phyloP scores from a whole-genome alignment of 345 rosid species.

The Corymbia maculata region DNA sequence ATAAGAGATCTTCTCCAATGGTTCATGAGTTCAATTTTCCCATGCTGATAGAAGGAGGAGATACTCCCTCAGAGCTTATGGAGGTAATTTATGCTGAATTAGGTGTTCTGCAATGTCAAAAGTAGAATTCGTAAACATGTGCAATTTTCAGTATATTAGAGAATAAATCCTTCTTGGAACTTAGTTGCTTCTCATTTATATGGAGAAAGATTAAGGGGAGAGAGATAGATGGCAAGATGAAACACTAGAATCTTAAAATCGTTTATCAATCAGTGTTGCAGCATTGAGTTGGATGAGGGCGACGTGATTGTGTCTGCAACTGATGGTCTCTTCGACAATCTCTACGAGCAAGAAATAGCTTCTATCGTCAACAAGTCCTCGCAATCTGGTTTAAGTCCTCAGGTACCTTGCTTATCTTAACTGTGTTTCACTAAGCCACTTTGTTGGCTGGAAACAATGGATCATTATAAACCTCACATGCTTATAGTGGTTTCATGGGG shows the following conservation, averaged over 20 bases:
- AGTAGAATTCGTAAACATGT: neutral
- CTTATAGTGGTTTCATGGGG: neutral
- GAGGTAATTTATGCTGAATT: slow-evolving; percentile 29
- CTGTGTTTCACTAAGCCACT: neutral
- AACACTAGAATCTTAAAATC: neutral
- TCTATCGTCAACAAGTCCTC: slow-evolving; percentile 28
- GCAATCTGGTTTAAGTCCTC: slow-evolving; percentile 35
- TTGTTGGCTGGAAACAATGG: neutral
- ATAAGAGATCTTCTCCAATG: slow-evolving; percentile 52
- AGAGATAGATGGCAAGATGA: neutral
- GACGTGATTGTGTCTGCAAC: slow-evolving; percentile 52
- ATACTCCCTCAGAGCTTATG: slow-evolving; percentile 29
- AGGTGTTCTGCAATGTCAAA: neutral
- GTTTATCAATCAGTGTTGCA: slow-evolving; percentile 28
- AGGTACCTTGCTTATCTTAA: slow-evolving; percentile 21
- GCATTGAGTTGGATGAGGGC: slow-evolving; percentile 38
- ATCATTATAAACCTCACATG: neutral
- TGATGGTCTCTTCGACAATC: slow-evolving; percentile 75
- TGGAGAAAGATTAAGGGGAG: neutral
- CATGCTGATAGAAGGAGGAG: slow-evolving; percentile 36
- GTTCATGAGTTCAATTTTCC: slow-evolving; percentile 64
- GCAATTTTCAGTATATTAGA: neutral
- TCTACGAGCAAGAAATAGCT: slow-evolving; percentile 59
- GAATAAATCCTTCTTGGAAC: neutral
- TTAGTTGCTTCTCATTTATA: neutral